A percentile compares a stretch with the other conserved stretches of the same genome.
Conservation (phyloP, 768 basidiomycete genomes). For the Russula sp. region DNA sequence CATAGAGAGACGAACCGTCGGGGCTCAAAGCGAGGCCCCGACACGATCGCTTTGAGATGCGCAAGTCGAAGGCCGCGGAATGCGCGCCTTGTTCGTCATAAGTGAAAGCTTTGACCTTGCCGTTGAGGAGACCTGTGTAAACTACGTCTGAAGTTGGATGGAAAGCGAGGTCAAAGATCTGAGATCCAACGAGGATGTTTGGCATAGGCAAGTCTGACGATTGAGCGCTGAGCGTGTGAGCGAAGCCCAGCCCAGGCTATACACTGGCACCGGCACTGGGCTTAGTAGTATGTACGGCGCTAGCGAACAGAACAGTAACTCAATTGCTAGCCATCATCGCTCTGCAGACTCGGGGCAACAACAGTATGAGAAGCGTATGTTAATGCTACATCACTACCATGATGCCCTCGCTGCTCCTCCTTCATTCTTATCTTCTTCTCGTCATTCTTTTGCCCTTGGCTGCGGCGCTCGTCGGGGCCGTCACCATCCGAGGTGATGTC, state of each 20-base stretch:
- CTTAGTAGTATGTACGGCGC: no score
- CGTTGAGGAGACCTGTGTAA: conserved; percentile 74
- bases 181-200: conserved; percentile 63
- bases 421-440: conserved; percentile 5
- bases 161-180: conserved; percentile 87
- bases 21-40: conserved; percentile 62
- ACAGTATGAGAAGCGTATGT: background rate
- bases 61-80: conserved; percentile 50
- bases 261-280: no score
- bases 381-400: background rate
- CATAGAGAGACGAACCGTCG: conserved; percentile 65
- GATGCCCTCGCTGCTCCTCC: conserved; percentile 23
- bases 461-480: conserved; percentile 27
- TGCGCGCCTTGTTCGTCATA: conserved; percentile 69
- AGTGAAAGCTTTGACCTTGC: conserved; percentile 72
- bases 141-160: conserved; percentile 70
- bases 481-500: conserved; percentile 25
- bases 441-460: conserved; percentile 24
- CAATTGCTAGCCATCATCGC: no score
- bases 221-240: background rate
- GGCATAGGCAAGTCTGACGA: conserved; percentile 35
- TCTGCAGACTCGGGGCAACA: no score
- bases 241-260: no score
- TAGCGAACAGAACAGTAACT: no score
- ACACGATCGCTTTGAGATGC: conserved; percentile 80